Evolutionary conservation across 2,329 filamentous ascomycete genomes (phyloP), one percentile per base, ranked within the genome.

Genomic region (Beauveria bassiana): DNA sequence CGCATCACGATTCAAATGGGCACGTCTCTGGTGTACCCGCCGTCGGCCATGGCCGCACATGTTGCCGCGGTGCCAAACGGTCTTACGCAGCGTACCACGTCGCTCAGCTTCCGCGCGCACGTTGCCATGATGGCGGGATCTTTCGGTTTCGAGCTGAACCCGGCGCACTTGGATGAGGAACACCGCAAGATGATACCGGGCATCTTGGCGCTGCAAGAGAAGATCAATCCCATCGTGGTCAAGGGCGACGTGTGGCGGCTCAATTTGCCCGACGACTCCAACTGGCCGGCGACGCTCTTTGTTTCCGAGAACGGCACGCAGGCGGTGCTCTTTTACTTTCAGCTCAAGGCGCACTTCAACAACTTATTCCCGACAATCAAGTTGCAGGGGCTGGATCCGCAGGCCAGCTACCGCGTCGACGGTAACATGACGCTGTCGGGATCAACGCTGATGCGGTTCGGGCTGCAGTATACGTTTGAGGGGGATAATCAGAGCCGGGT

Each of bases 101-200:
- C 84, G 0, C 76, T 88, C 14, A 70, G 71, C 1, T 87, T 88
- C 74, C 83, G 86, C 40, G 84, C 81, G 0, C 85, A 87, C 61
- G 85, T 88, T 0, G 86, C 86, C 6, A 84, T 87, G 75, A 87
- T 87, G 85, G 86, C 86, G 61, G 85, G 85, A 2, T 86, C 83
- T 0, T 88, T 88, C 65, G 86, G 86, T 0, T 78, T 88, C 12
- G 85, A 88, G 68, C 77, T 88, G 8, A 78, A 87, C 67, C 86
- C 85, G 0, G 73, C 72, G 0, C 75, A 80, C 8, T 77, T 86
- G 6, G 71, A 72, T 0, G 74, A 74, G 0, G 78, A 79, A 14
- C 85, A 88, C n/a, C 75, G 73, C 52, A 76, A 73, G 0, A 74
- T 76, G 34, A 76, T 88, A 0, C 85, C 85, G 0, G 75, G 68